phyloP scores from a whole-genome alignment of 2,329 filamentous ascomycete genomes.

The Alternaria sp. region DNA sequence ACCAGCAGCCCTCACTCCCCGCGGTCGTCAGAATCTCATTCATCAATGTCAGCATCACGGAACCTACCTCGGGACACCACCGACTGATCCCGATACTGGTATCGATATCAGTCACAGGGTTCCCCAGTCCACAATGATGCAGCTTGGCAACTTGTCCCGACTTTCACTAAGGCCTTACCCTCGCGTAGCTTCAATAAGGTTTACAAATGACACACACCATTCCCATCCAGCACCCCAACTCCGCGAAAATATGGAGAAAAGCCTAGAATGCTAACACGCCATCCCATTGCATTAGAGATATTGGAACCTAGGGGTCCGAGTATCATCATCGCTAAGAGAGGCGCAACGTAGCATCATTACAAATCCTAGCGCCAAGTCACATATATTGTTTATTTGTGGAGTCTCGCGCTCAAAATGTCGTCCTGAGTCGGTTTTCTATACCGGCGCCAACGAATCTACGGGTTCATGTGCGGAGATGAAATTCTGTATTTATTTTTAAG shows the following conservation, averaged over 20 bases:
- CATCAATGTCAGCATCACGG: constrained; percentile 1
- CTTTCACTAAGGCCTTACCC: background rate
- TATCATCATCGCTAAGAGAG: constrained; percentile 3
- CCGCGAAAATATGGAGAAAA: constrained; percentile 4
- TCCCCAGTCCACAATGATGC: constrained; percentile 7
- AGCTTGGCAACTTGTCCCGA: background rate
- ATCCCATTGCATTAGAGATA: background rate
- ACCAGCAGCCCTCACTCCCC: background rate
- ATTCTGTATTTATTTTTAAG: background rate
- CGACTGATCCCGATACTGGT: background rate
- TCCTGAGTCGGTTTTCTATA: background rate
- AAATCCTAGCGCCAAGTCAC: constrained; percentile 5
- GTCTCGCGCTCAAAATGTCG: background rate
- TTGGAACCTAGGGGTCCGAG: constrained; percentile 2
- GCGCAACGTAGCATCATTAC: background rate
- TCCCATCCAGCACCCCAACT: background rate
- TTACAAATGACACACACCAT: background rate
- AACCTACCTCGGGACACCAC: background rate
- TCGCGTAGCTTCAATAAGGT: background rate
- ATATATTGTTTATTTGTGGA: background rate
- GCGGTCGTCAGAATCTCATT: background rate
- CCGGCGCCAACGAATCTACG: background rate
- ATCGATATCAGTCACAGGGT: constrained; percentile 2
- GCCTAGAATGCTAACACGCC: background rate
- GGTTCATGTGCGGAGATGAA: background rate